Evolutionary conservation across 768 basidiomycete species (phyloP).

Genomic region (Mycena rebaudengoi): DNA sequence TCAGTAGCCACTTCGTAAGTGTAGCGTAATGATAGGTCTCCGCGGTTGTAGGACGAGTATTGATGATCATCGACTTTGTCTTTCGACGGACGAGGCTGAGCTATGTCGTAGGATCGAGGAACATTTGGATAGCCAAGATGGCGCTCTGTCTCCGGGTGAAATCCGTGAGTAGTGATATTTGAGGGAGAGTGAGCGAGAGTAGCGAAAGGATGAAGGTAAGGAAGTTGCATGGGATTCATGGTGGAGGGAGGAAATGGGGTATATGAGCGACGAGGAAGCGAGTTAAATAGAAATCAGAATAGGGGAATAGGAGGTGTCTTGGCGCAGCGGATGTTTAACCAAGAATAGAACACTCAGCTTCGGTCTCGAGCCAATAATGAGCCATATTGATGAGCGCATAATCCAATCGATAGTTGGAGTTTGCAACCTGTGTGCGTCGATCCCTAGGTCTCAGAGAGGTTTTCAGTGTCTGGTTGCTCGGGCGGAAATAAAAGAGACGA

Average conservation of each 20-base stretch:
- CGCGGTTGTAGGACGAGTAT: background rate
- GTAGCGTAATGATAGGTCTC: background rate
- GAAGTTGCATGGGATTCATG: no score
- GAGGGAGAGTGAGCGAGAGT: background rate
- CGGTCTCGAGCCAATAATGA: no score
- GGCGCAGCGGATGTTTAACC: no score
- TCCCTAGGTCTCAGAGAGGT: background rate
- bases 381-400: background rate
- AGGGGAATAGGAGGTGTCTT: no score
- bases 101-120: background rate
- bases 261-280: no score
- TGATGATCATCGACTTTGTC: background rate
- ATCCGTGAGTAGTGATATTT: background rate
- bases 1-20: background rate
- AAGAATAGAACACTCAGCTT: no score
- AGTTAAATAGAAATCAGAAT: no score
- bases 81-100: background rate
- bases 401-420: background rate
- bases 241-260: no score
- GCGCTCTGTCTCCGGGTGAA: background rate
- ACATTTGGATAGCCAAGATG: background rate
- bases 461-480: constrained; percentile 4
- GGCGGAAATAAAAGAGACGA: constrained; percentile 26
- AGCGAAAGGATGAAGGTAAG: background rate
- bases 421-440: background rate